phyloP scores from a whole-genome alignment of 768 basidiomycete genomes.

The Serendipita sp. region DNA sequence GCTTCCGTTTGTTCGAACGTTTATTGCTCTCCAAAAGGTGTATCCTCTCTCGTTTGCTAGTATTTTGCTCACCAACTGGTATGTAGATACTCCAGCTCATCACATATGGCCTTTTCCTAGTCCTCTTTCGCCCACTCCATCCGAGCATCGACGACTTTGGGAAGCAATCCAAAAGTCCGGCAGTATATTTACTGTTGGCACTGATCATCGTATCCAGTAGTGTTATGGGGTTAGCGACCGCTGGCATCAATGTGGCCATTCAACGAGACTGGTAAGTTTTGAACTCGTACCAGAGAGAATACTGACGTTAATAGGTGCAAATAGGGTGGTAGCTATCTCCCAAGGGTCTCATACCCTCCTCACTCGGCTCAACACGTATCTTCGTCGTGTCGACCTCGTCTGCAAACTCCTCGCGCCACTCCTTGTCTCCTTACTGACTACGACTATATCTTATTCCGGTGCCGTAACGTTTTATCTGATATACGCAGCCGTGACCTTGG shows the following conservation, averaged over 20 bases:
- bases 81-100: constrained; percentile 2
- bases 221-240: constrained; percentile 21
- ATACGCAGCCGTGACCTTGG: constrained; percentile 21
- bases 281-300: too few species aligned
- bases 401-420: constrained; percentile 35
- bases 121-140: constrained; percentile 15
- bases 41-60: background rate
- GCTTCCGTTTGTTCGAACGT: constrained; percentile 23
- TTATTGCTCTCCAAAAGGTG: constrained; percentile 26
- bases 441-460: constrained; percentile 19
- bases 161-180: constrained; percentile 6
- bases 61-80: too few species aligned
- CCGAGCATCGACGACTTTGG: background rate
- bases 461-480: constrained; percentile 21
- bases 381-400: constrained; percentile 25
- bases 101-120: constrained; percentile 22
- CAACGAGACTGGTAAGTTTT: constrained; percentile 28
- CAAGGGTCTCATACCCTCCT: constrained; percentile 20
- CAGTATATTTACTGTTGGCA: constrained; percentile 20
- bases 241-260: constrained; percentile 26
- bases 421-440: constrained; percentile 32
- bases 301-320: too few species aligned
- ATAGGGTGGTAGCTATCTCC: constrained; percentile 25
- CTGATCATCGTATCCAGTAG: constrained; percentile 21
- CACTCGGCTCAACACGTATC: constrained; percentile 28